A percentile compares a stretch with the other conserved stretches of the same genome.
These are phyloP conservation scores for Delitschia confertaspora DNA, from an alignment of 495 filamentous ascomycete genomes.

Conservation along the genomic window DNA sequence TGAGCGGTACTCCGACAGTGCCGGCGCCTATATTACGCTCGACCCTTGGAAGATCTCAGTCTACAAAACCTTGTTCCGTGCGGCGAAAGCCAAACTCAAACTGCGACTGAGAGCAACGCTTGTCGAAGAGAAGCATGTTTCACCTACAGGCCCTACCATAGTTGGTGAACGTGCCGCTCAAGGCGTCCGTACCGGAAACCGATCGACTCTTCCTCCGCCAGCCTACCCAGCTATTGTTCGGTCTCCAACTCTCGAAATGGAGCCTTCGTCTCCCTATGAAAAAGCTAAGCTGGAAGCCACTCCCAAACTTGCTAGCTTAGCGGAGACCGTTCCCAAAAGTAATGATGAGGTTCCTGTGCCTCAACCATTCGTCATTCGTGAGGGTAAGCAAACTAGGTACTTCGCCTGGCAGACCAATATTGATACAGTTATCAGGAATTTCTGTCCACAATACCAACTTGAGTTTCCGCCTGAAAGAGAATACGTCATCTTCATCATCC, in stretches of 20 bases:
- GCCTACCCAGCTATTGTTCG: too few relatives aligned
- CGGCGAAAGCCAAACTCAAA: conserved; percentile 97
- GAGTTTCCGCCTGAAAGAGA: conserved; percentile 23
- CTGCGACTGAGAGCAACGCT: conserved; percentile 75
- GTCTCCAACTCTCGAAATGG: too few relatives aligned
- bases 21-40: conserved; percentile 66
- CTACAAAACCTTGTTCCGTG: conserved; percentile 94
- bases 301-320: too few relatives aligned
- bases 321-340: conserved; percentile 2
- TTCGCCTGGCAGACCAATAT: conserved; percentile 19
- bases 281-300: too few relatives aligned
- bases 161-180: too few relatives aligned
- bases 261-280: too few relatives aligned
- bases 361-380: conserved; percentile 25
- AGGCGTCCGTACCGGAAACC: too few relatives aligned
- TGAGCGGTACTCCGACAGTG: conserved; percentile 95
- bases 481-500: conserved; percentile 26
- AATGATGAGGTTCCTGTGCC: conserved; percentile 32
- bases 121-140: too few relatives aligned
- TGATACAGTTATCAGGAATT: conserved; percentile 33
- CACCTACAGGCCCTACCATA: too few relatives aligned
- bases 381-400: conserved; percentile 18
- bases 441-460: conserved; percentile 23
- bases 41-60: conserved; percentile 68
- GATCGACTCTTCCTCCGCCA: conserved; percentile 12